Evolutionary conservation across 2,329 filamentous ascomycete species (phyloP), one percentile per base, ranked within the genome.

Genomic region (Didymosphaeria variabile): DNA sequence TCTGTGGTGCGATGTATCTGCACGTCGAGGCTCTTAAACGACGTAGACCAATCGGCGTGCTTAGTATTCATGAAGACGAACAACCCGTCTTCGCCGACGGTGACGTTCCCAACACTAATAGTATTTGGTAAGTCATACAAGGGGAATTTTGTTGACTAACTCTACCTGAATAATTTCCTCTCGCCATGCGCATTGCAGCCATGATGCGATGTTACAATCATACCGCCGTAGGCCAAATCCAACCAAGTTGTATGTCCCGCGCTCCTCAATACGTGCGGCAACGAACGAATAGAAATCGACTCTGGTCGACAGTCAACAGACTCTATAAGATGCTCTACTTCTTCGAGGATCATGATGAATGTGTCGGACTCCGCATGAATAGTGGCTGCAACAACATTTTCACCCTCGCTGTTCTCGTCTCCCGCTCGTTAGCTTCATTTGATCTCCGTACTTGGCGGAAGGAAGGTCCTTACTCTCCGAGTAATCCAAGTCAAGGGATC

Each of bases 101-200:
- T 38, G 10, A 52, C 17, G 26, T 29, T 38, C 23, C 19, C 49
- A 15, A 52, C 31, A 17, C 49, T n/a, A n/a, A n/a, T n/a, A n/a
- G n/a, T 52, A 34, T 51, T 9, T 32, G 36, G 15, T 17, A 38
- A 38, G 36, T 47, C 17, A 21, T 10, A 19, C 19, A 15, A 38
- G 29, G 2, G 9, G 10, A 47, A 47, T 17, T 10, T 12, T 26
- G 8, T 31, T 9, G 46, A 49, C 4, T 5, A 49, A 9, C 12
- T 23, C 3, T 32, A 58, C 56, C 38, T 49, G n/a, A 54, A 54
- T 13, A 54, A 36, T 31, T 34, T 54, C 10, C 57, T 38, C 29
- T 59, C 57, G n/a, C 56, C 47, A 45, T 47, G 49, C 17, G n/a
- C 13, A 31, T 58, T 58, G 38, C 56, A 58, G 13, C 57, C 57